These are phyloP conservation scores for Kernera saxatilis DNA, from an alignment of 345 rosid genomes.

Conservation along the genomic window DNA sequence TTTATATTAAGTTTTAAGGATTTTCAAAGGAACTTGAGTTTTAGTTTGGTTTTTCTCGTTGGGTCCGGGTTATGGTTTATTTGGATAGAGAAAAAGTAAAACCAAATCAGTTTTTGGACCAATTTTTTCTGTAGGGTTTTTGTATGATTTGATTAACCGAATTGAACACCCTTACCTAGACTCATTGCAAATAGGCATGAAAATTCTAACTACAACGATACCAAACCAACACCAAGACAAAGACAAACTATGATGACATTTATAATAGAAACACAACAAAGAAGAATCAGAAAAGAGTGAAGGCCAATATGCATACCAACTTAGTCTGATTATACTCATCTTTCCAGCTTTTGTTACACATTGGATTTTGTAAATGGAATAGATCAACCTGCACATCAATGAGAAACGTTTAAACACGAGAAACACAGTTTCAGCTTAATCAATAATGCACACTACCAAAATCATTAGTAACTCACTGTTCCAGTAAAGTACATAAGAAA, in stretches of 20 bases:
- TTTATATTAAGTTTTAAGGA: no score
- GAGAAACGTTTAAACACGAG: constrained; percentile 6
- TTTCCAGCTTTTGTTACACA: constrained; percentile 68
- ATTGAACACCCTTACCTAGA: not conserved
- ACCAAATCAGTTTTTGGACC: no score
- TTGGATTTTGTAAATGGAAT: constrained; percentile 62
- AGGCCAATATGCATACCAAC: constrained; percentile 46
- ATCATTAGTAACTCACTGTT: constrained; percentile 60
- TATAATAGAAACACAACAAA: not conserved
- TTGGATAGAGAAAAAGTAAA: no score
- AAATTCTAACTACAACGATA: not conserved
- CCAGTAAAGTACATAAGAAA: constrained; percentile 91
- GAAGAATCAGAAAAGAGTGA: not conserved
- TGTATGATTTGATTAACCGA: no score
- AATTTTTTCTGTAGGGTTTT: no score
- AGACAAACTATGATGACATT: not conserved
- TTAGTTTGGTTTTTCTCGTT: no score
- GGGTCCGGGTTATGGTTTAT: no score
- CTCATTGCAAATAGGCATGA: not conserved
- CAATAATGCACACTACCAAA: not conserved
- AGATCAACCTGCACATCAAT: constrained; percentile 64
- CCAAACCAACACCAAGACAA: not conserved
- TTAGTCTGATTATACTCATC: constrained; percentile 69
- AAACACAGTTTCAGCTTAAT: not conserved
- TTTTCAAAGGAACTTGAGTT: no score